phyloP scores from a whole-genome alignment of 2,329 filamentous ascomycete species.

The Ophiostoma himal-ulmi region DNA sequence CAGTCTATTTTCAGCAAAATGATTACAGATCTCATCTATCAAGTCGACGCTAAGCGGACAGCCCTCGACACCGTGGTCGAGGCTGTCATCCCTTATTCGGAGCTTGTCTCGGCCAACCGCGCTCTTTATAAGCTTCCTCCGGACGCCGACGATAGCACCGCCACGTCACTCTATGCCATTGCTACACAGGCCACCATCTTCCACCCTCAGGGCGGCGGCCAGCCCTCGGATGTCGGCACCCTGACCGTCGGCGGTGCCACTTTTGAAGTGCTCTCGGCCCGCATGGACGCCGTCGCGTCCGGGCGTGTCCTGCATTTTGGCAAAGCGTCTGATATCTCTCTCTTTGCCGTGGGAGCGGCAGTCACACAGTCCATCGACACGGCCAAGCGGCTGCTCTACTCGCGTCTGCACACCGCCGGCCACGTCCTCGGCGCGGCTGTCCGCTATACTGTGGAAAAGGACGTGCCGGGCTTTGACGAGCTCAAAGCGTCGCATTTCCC shows the following conservation, averaged over 20 bases:
- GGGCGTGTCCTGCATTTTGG: constrained; percentile 62
- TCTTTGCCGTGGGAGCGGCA: constrained; percentile 37
- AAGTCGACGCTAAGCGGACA: constrained; percentile 40
- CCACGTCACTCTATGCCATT: constrained; percentile 41
- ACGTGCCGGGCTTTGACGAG: constrained; percentile 54
- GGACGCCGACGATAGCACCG: constrained; percentile 28
- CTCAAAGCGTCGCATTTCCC: constrained; percentile 68
- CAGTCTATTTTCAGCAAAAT: neutral
- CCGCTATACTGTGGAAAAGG: constrained; percentile 48
- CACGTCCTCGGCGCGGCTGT: constrained; percentile 66
- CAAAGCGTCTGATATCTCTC: constrained; percentile 40
- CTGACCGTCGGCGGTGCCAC: constrained; percentile 37
- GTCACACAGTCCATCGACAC: constrained; percentile 55
- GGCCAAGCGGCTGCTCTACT: constrained; percentile 57
- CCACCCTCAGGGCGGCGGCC: constrained; percentile 68
- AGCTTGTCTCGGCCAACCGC: constrained; percentile 47
- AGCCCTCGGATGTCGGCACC: constrained; percentile 60
- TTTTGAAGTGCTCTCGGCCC: constrained; percentile 53
- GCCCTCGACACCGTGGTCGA: constrained; percentile 41
- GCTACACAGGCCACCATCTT: constrained; percentile 64
- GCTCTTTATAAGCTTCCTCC: constrained; percentile 51
- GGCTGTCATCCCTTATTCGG: constrained; percentile 44
- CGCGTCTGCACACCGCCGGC: constrained; percentile 66
- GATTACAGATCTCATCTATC: constrained; percentile 41
- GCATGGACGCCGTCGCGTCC: constrained; percentile 45